These are phyloP conservation scores for Linnemannia elongata DNA, from an alignment of 192 early-diverging fungal genomes.

Conservation along the genomic window DNA sequence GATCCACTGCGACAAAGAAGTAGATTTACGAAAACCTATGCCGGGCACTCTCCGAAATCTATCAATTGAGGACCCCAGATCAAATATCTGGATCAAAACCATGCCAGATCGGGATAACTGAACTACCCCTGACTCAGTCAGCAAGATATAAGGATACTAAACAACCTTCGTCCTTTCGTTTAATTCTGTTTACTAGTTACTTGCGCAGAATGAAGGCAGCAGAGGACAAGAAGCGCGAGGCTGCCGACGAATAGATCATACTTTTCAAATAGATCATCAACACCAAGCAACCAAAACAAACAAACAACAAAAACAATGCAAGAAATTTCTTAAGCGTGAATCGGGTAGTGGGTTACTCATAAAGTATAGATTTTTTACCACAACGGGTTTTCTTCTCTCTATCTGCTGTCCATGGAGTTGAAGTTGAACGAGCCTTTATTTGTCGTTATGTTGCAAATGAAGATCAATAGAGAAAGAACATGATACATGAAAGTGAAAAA, in stretches of 20 bases:
- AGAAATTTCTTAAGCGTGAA: background rate
- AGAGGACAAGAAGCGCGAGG: constrained; percentile 54
- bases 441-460: background rate
- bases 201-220: constrained; percentile 54
- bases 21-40: no score
- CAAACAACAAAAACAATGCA: background rate
- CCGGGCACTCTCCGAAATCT: background rate
- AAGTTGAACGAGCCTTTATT: background rate
- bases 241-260: constrained; percentile 27
- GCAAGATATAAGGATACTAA: background rate
- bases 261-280: background rate
- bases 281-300: background rate
- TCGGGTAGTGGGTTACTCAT: background rate
- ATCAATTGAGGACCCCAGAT: background rate
- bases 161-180: background rate
- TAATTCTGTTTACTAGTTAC: constrained; percentile 17
- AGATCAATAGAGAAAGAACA: background rate
- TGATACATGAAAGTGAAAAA: background rate
- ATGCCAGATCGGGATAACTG: background rate
- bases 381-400: no score
- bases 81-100: background rate
- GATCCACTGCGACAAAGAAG: no score
- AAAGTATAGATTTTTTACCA: background rate
- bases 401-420: no score
- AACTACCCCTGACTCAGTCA: background rate